These are phyloP conservation scores for Phylloporus arenicola DNA, from an alignment of 768 basidiomycete species.

Conservation along the genomic window DNA sequence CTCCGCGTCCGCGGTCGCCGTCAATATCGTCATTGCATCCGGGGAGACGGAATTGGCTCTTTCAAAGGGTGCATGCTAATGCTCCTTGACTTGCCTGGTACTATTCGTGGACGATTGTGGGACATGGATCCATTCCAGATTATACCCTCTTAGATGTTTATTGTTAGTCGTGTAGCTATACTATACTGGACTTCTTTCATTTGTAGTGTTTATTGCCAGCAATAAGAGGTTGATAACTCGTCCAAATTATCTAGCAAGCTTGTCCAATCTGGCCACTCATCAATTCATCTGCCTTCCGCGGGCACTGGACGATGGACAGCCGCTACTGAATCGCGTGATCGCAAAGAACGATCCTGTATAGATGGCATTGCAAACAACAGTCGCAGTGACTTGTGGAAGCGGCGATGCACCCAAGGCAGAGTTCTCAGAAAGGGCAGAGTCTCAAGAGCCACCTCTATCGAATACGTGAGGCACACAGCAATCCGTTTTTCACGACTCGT, in stretches of 20 bases:
- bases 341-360: background rate
- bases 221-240: too few species aligned
- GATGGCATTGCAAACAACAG: background rate
- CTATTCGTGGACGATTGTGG: background rate
- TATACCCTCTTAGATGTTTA: background rate
- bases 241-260: background rate
- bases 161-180: background rate
- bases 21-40: background rate
- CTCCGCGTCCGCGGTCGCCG: background rate
- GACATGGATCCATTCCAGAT: background rate
- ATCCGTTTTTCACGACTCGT: background rate
- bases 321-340: background rate
- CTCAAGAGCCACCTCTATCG: background rate
- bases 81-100: background rate
- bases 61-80: slow-evolving; percentile 8
- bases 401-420: background rate
- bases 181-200: background rate
- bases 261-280: background rate
- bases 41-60: slow-evolving; percentile 11
- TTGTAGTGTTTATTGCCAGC: background rate
- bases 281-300: background rate
- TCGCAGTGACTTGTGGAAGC: background rate
- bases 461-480: background rate
- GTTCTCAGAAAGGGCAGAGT: background rate
- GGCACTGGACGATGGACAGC: background rate